phyloP scores from a whole-genome alignment of 2,329 filamentous ascomycete species.

The Fusarium verticillioides region DNA sequence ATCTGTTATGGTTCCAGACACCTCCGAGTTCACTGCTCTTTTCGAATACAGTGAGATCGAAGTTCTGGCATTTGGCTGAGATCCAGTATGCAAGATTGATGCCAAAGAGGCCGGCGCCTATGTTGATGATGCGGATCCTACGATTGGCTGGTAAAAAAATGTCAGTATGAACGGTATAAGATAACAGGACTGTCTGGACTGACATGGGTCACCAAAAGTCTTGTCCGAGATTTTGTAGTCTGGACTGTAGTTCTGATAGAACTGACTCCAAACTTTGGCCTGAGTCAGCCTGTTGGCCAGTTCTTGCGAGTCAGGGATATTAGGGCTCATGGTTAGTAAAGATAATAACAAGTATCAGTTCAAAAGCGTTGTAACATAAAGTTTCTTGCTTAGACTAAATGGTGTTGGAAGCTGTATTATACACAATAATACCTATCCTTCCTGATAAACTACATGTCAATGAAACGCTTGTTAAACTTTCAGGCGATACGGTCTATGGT shows the following conservation, averaged over 20 bases:
- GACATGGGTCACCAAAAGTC: background rate
- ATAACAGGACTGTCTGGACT: too few species aligned
- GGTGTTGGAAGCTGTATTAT: background rate
- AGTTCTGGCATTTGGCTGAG: background rate
- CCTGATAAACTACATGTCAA: fast-evolving
- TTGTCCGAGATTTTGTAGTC: background rate
- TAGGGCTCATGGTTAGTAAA: background rate
- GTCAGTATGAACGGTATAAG: too few species aligned
- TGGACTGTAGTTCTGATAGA: background rate
- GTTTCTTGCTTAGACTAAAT: background rate
- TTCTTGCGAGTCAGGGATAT: background rate
- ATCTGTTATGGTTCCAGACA: background rate
- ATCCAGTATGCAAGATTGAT: background rate
- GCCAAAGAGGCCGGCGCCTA: background rate
- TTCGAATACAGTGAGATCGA: background rate
- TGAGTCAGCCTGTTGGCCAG: background rate
- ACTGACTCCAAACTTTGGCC: background rate
- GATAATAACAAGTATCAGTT: background rate
- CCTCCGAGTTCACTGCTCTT: background rate
- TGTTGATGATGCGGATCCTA: background rate
- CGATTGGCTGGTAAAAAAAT: fast-evolving
- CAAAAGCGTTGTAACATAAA: fast-evolving
- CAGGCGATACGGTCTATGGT: fast-evolving
- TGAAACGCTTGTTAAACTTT: fast-evolving
- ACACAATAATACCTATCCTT: fast-evolving